phyloP scores from a whole-genome alignment of 305 asterid genomes.

The Solanum aculeatissimum region DNA sequence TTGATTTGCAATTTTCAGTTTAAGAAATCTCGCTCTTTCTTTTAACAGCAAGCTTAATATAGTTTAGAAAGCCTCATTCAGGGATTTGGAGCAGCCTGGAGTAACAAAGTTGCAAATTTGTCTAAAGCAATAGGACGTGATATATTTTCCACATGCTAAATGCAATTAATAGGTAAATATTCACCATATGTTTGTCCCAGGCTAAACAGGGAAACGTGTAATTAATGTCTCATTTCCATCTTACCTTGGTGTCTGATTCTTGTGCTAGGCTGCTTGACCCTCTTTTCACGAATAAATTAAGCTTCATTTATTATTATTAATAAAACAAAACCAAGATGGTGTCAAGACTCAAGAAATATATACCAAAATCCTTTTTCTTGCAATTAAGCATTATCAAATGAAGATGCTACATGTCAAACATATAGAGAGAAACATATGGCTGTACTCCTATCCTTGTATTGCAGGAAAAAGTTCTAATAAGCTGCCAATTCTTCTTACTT shows the following conservation, averaged over 20 bases:
- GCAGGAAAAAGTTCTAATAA: background rate
- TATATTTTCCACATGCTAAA: background rate
- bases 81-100: background rate
- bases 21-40: background rate
- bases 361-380: background rate
- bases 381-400: background rate
- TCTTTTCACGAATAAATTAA: background rate
- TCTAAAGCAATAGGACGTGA: background rate
- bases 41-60: background rate
- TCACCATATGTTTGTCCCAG: background rate
- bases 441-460: background rate
- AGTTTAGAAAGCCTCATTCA: background rate
- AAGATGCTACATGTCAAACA: background rate
- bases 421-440: background rate
- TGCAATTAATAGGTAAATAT: background rate
- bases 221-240: background rate
- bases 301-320: background rate
- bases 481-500: background rate
- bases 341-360: background rate
- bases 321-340: background rate
- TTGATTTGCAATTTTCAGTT: background rate
- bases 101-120: background rate
- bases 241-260: background rate
- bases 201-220: background rate
- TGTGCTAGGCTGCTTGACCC: background rate